phyloP scores from a whole-genome alignment of 768 basidiomycete species.

The Lentinus tigrinus region DNA sequence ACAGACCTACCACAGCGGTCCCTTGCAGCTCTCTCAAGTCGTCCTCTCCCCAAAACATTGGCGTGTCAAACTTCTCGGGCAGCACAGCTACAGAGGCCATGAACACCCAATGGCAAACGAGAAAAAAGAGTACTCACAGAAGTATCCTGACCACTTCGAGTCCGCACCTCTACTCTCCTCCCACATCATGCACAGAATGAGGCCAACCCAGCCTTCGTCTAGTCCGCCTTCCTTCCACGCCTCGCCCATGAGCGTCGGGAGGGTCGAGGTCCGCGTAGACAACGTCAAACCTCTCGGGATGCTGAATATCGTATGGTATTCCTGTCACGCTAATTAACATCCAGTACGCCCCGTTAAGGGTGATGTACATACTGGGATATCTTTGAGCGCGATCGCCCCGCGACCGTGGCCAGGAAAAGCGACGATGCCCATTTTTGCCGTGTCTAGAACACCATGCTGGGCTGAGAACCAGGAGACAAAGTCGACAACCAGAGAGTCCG shows the following conservation, averaged over 20 bases:
- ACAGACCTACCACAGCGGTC: slow-evolving; percentile 83
- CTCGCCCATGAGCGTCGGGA: slow-evolving; percentile 59
- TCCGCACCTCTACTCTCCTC: slow-evolving; percentile 64
- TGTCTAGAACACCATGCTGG: slow-evolving; percentile 52
- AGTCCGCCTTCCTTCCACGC: slow-evolving; percentile 65
- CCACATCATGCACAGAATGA: slow-evolving; percentile 97
- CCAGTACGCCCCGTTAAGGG: background rate
- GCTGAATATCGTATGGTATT: slow-evolving; percentile 74
- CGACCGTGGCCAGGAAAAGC: slow-evolving; percentile 56
- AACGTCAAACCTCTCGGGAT: slow-evolving; percentile 79
- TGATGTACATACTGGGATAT: slow-evolving; percentile 59
- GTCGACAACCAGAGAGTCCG: background rate
- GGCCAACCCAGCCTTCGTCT: slow-evolving; percentile 76
- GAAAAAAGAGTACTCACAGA: slow-evolving; percentile 46
- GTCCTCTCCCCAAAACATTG: slow-evolving; percentile 88
- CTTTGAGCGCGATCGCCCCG: slow-evolving; percentile 70
- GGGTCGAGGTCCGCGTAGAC: slow-evolving; percentile 70
- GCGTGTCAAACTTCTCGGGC: slow-evolving; percentile 76
- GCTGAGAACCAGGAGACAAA: slow-evolving; percentile 62
- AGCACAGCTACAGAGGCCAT: slow-evolving; percentile 48
- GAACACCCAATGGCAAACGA: background rate
- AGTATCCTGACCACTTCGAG: slow-evolving; percentile 72
- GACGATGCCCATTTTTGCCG: slow-evolving; percentile 43
- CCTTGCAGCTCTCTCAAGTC: slow-evolving; percentile 78
- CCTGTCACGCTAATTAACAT: slow-evolving; percentile 37